Conservation (phyloP, 2,329 filamentous ascomycete genomes). For the Metarhizium brunneum region DNA sequence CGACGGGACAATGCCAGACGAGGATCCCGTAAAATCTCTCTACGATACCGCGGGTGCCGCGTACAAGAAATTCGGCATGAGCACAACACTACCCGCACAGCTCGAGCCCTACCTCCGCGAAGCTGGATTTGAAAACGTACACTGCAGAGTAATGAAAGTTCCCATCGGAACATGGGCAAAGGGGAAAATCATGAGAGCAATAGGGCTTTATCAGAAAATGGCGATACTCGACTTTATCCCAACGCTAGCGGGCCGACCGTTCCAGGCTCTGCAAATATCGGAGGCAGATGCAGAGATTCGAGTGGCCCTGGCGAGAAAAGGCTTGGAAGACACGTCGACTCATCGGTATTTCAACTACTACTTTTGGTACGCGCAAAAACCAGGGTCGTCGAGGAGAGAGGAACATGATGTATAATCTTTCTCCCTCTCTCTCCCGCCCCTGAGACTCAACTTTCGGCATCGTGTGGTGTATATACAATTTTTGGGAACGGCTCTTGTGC, state of each 20-base stretch:
- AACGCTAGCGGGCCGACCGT: constrained; percentile 24
- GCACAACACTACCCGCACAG: constrained; percentile 9
- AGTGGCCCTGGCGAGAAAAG: constrained; percentile 16
- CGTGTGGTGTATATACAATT: not conserved
- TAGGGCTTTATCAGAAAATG: constrained; percentile 29
- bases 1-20: constrained; percentile 19
- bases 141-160: constrained; percentile 27
- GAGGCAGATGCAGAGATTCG: constrained; percentile 19
- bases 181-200: constrained; percentile 22
- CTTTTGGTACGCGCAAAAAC: constrained; percentile 28
- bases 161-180: constrained; percentile 28
- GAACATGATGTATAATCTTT: not conserved
- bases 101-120: constrained; percentile 9
- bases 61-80: constrained; percentile 11
- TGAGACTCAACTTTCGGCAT: not conserved
- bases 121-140: constrained; percentile 13
- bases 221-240: constrained; percentile 25
- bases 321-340: constrained; percentile 16
- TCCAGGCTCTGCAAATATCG: constrained; percentile 20
- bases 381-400: not conserved
- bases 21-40: constrained; percentile 8
- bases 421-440: not conserved
- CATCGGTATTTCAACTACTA: constrained; percentile 27
- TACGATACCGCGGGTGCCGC: constrained; percentile 8
- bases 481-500: not conserved